Evolutionary conservation across 2,329 filamentous ascomycete genomes (phyloP).

Genomic region (Coniella vitis): DNA sequence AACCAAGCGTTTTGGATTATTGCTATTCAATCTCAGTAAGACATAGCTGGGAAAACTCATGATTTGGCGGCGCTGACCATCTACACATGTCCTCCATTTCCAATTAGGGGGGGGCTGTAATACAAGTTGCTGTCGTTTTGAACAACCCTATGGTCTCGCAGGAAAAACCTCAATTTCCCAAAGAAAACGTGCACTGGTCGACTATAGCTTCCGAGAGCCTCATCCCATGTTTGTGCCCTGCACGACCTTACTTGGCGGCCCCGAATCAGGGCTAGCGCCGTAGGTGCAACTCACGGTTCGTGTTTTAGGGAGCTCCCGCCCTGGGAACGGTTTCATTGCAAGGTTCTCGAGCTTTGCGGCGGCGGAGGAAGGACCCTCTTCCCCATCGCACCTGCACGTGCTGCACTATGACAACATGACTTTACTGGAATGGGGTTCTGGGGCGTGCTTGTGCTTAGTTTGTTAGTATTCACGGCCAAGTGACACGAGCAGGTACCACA

Average conservation of each 20-base stretch:
- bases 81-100: neutral
- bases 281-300: neutral
- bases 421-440: neutral
- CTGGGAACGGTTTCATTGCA: neutral
- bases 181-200: neutral
- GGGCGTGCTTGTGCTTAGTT: neutral
- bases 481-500: too few relatives aligned
- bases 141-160: neutral
- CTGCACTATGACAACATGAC: constrained; percentile 13
- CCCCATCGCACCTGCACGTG: constrained; percentile 6
- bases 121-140: neutral
- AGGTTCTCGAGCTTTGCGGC: neutral
- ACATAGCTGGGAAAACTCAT: too few relatives aligned
- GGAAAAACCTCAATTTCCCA: neutral
- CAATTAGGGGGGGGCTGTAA: neutral
- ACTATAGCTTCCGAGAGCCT: neutral
- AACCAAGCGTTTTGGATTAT: neutral
- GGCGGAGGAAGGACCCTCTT: too few relatives aligned
- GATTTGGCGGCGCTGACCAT: too few relatives aligned
- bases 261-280: neutral
- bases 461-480: too few relatives aligned
- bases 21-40: too few relatives aligned
- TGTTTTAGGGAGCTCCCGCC: neutral
- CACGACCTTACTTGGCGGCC: too few relatives aligned
- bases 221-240: neutral